A percentile compares a stretch with the other conserved stretches of the same genome.
phyloP scores from a whole-genome alignment of 371 early-diverging fungal genomes.

The Syncephalastrum monosporum region DNA sequence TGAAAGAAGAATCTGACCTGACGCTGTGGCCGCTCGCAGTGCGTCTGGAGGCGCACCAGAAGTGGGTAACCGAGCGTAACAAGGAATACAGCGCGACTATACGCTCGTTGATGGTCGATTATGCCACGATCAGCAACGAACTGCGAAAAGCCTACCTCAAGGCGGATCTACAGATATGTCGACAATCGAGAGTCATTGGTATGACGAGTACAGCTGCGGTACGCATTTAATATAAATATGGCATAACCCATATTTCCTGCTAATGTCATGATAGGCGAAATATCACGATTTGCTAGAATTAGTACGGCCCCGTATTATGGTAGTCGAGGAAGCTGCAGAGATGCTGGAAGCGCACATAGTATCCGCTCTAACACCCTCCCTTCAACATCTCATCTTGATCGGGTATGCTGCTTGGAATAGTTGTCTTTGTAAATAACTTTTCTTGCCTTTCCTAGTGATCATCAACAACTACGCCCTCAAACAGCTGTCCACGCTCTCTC shows the following conservation, averaged over 20 bases:
- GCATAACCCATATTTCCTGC: not conserved
- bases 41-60: slow-evolving; percentile 52
- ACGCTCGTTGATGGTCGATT: slow-evolving; percentile 30
- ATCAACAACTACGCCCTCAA: slow-evolving; percentile 66
- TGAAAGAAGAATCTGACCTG: slow-evolving; percentile 44
- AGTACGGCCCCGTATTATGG: slow-evolving; percentile 54
- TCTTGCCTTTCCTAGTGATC: slow-evolving; percentile 48
- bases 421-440: not conserved
- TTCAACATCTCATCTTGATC: slow-evolving; percentile 68
- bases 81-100: slow-evolving; percentile 26
- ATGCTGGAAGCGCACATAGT: slow-evolving; percentile 72
- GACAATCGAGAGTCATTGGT: slow-evolving; percentile 54
- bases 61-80: slow-evolving; percentile 52
- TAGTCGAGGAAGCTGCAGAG: slow-evolving; percentile 77
- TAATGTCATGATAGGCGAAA: slow-evolving; percentile 44
- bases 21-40: slow-evolving; percentile 54
- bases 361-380: slow-evolving; percentile 51
- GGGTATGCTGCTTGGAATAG: slow-evolving; percentile 39
- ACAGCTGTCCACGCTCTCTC: slow-evolving; percentile 52
- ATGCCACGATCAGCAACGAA: slow-evolving; percentile 39
- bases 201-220: slow-evolving; percentile 77
- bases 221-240: slow-evolving; percentile 16
- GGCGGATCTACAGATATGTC: slow-evolving; percentile 50
- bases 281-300: slow-evolving; percentile 56
- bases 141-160: slow-evolving; percentile 34